A percentile compares a stretch with the other conserved stretches of the same genome.
Conservation (phyloP, 169 alveolate genomes). For the Plasmodium berghei region DNA sequence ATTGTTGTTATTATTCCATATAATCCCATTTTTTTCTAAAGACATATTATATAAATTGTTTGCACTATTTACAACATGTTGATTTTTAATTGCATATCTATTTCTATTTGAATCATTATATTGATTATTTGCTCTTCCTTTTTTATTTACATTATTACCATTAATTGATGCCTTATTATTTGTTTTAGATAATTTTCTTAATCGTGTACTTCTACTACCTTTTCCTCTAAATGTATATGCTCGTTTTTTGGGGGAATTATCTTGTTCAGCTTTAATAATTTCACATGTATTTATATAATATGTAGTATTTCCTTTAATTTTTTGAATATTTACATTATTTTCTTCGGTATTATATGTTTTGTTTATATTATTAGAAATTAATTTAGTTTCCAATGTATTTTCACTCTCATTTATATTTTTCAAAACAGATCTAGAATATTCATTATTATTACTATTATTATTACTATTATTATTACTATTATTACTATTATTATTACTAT, state of each 20-base stretch:
- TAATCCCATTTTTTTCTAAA: too few species aligned
- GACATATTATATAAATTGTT: background rate
- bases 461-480: too few species aligned
- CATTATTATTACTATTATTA: too few species aligned
- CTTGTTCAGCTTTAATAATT: background rate
- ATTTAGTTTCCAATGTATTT: too few species aligned
- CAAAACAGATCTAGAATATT: too few species aligned
- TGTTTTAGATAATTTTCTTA: constrained; percentile 1
- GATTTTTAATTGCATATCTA: background rate
- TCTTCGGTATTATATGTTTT: background rate
- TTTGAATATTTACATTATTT: background rate
- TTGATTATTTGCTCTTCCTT: too few species aligned
- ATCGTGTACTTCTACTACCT: background rate
- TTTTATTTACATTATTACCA: background rate
- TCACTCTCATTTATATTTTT: background rate
- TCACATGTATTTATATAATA: constrained; percentile 2
- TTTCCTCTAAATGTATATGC: constrained; percentile 6
- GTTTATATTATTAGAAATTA: too few species aligned
- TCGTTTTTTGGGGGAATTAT: background rate
- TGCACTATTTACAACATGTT: background rate
- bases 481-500: too few species aligned
- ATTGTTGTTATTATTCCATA: background rate
- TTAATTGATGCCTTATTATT: background rate
- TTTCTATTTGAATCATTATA: too few species aligned
- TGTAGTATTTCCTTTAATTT: background rate